A percentile compares a stretch with the other conserved stretches of the same genome.
Evolutionary conservation across 2,329 filamentous ascomycete species (phyloP).

Genomic region (Pyricularia sp.): DNA sequence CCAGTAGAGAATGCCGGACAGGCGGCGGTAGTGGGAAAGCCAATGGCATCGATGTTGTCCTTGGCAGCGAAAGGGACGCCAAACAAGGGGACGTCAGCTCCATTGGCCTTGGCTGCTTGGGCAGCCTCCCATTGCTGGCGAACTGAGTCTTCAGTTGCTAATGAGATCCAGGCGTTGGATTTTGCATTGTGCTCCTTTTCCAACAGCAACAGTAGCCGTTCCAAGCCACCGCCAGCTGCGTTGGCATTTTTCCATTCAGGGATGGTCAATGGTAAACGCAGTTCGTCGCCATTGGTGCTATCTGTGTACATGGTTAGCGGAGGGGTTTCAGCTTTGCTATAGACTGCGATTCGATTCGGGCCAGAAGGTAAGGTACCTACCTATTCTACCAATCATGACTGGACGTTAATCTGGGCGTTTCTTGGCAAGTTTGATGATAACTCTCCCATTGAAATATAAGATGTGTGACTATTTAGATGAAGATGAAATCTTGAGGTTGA

Average conservation of each 20-base stretch:
- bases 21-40: constrained; percentile 39
- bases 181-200: neutral
- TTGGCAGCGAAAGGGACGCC: constrained; percentile 49
- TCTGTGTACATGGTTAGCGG: neutral
- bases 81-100: constrained; percentile 28
- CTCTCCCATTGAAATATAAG: neutral
- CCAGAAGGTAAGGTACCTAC: neutral
- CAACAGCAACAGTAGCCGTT: neutral
- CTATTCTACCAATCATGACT: neutral
- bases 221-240: neutral
- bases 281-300: neutral
- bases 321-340: neutral
- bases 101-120: neutral
- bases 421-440: neutral
- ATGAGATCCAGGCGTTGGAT: neutral
- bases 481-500: neutral
- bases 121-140: neutral
- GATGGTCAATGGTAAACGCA: neutral
- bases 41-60: constrained; percentile 44
- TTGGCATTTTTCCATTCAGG: neutral
- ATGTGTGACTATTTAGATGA: neutral
- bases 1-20: constrained; percentile 23
- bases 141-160: neutral
- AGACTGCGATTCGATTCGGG: neutral
- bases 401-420: neutral